A percentile compares a stretch with the other conserved stretches of the same genome.
phyloP scores from a whole-genome alignment of 2,329 filamentous ascomycete genomes.

The Meredithiella fracta region DNA sequence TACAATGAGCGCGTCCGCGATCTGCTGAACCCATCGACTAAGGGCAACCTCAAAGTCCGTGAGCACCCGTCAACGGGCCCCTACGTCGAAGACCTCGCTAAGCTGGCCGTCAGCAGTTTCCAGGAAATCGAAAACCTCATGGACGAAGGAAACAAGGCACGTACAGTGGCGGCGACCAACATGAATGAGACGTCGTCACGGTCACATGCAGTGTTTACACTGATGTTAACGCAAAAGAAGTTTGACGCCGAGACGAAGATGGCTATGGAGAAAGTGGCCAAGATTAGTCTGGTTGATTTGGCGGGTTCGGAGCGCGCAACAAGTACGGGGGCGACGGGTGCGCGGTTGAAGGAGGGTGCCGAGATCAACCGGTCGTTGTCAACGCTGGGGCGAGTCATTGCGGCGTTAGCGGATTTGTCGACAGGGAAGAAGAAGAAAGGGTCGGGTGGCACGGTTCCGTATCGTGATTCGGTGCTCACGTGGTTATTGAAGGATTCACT shows the following conservation, averaged over 20 bases:
- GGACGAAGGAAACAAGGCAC: conserved; percentile 97
- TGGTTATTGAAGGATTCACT: conserved; percentile 95
- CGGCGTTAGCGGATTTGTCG: conserved; percentile 79
- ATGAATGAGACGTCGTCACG: conserved; percentile 99
- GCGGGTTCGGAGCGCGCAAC: conserved; percentile 92
- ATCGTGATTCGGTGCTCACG: conserved; percentile 89
- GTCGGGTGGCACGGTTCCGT: conserved; percentile 64
- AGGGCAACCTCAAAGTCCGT: conserved; percentile 90
- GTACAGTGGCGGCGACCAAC: conserved; percentile 95
- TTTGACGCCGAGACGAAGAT: conserved; percentile 85
- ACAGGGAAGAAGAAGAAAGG: conserved; percentile 71
- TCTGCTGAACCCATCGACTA: conserved; percentile 84
- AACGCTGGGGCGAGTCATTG: conserved; percentile 92
- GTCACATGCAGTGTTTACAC: conserved; percentile 93
- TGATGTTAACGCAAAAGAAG: conserved; percentile 87
- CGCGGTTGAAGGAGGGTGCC: conserved; percentile 87
- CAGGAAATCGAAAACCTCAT: conserved; percentile 93
- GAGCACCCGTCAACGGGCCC: conserved; percentile 95
- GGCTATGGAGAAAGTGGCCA: conserved; percentile 94
- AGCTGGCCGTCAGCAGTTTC: conserved; percentile 84
- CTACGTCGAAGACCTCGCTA: conserved; percentile 94
- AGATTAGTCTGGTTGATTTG: conserved; percentile 94
- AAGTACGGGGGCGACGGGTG: conserved; percentile 93
- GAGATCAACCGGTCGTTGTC: conserved; percentile 97
- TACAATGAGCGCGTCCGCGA: conserved; percentile 97